Conservation (phyloP, 768 basidiomycete genomes). For the Podaxis rugospora region DNA sequence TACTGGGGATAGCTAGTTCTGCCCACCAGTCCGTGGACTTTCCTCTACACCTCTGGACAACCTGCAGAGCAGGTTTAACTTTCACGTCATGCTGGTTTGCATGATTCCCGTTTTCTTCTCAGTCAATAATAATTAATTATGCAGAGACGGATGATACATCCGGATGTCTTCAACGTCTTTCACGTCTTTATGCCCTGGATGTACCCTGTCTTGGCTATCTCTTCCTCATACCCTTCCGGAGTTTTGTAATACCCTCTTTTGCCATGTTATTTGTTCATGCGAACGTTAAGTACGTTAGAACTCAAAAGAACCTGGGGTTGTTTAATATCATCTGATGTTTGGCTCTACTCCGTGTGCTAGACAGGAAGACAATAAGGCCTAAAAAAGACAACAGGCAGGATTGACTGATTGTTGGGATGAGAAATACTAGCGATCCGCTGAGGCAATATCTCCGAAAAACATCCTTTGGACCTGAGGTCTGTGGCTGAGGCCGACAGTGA, state of each 20-base stretch:
- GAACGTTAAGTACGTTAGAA: slow-evolving; percentile 35
- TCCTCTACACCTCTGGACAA: neutral
- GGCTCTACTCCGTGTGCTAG: neutral
- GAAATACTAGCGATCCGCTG: neutral
- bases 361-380: neutral
- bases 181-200: neutral
- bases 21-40: neutral
- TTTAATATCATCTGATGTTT: slow-evolving; percentile 45
- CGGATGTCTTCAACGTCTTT: neutral
- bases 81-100: neutral
- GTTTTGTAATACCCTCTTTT: neutral
- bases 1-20: neutral
- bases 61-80: neutral
- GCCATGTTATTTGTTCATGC: neutral
- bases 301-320: slow-evolving; percentile 41
- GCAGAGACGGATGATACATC: neutral
- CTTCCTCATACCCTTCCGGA: neutral
- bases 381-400: neutral
- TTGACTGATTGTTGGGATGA: neutral
- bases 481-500: neutral
- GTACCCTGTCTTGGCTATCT: neutral
- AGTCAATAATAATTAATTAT: neutral
- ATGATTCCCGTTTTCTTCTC: neutral
- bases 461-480: neutral
- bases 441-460: neutral